Evolutionary conservation across 768 basidiomycete genomes (phyloP), one percentile per base, ranked within the genome.

Genomic region (Xanthoconium stramineum): DNA sequence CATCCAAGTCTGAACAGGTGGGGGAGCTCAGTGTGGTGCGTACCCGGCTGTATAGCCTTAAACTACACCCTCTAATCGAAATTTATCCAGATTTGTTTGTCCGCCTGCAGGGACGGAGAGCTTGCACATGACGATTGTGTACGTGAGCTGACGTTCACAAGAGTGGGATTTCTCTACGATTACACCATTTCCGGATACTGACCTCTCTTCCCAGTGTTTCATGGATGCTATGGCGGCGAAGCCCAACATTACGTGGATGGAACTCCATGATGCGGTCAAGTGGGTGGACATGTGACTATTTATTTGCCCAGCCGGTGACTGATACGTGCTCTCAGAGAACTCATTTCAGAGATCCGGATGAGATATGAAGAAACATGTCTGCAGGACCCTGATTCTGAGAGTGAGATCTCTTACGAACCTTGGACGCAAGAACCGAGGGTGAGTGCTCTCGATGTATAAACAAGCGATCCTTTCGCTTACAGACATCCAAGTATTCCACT

Each of bases 41-140:
- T 14, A 47, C 6, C 19, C 0, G 5, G 20, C n/a, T n/a, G 17
- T 14, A 48, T 39, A 14, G 5, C 35, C 5, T 40, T 32, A 14
- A 19, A 1, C 24, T 24, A 2, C 2, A 6, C 3, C 13, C 14
- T 46, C 17, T 9, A 37, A 29, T 20, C 20, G 2, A 42, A 33
- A 1, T 19, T 12, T 13, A 3, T 0, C 13, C 17, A 69, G 67
- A 62, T 71, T 11, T 71, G 61, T 38, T 37, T 71, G 19, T 67
- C 67, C 0, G 65, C 69, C 6, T 69, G 68, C 44, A 60, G 61
- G 12, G 68, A 71, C n/a, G 48, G 47, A 13, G 63, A 70, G 7
- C 5, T 42, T 19, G 68, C 70, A 6, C 56, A 59, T 14, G 69
- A 69, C 39, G 65, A 69, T 38, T 38, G 53, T 13, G 46, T 50